phyloP scores from a whole-genome alignment of 768 basidiomycete genomes.

The Amanita subjunquillea region DNA sequence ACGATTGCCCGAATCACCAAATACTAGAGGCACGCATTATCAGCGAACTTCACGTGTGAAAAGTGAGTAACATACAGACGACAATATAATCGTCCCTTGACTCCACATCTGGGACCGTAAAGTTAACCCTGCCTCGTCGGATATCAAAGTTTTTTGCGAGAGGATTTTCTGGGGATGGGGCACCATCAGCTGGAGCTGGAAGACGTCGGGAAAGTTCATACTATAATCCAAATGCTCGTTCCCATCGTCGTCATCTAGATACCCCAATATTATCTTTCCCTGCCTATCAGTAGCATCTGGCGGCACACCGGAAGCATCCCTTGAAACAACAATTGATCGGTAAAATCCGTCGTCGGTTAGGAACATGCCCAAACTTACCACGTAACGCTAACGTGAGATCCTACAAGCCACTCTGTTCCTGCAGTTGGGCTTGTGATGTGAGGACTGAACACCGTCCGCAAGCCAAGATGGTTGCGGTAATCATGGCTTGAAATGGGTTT shows the following conservation, averaged over 20 bases:
- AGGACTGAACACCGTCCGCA: constrained; percentile 29
- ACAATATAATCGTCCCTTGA: constrained; percentile 33
- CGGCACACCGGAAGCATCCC: constrained; percentile 29
- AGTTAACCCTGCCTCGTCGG: constrained; percentile 23
- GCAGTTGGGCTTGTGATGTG: constrained; percentile 27
- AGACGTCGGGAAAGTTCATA: constrained; percentile 13
- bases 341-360: constrained; percentile 1
- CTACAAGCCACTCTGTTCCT: constrained; percentile 28
- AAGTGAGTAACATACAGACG: constrained; percentile 30
- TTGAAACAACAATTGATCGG: constrained; percentile 7
- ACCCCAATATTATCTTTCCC: constrained; percentile 37
- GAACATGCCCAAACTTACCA: constrained; percentile 25
- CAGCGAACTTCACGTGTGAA: background rate
- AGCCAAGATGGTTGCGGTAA: constrained; percentile 3
- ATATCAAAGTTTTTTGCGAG: constrained; percentile 39
- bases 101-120: constrained; percentile 33
- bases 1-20: constrained; percentile 50
- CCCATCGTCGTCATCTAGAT: constrained; percentile 21
- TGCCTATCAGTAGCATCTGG: constrained; percentile 21
- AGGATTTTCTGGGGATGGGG: constrained; percentile 29
- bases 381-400: constrained; percentile 25
- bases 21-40: constrained; percentile 21
- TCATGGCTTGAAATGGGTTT: background rate
- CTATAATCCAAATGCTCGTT: constrained; percentile 39
- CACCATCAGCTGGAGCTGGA: background rate